Evolutionary conservation across 495 filamentous ascomycete species (phyloP).

Genomic region (Xylaria acuta): DNA sequence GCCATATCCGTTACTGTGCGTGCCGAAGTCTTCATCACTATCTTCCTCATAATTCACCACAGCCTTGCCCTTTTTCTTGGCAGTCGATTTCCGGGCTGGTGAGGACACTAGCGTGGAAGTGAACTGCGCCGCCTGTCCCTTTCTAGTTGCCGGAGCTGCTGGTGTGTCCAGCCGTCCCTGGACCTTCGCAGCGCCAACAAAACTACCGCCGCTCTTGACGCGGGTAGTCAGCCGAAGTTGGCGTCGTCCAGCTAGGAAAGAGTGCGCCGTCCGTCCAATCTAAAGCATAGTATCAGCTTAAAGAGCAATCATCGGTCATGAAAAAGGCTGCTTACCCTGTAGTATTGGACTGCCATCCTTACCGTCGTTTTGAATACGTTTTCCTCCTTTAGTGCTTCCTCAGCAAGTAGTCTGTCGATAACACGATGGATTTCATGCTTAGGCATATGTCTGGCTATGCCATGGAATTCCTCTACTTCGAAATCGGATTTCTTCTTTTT

Average conservation of each 20-base stretch:
- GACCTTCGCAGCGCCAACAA: conserved; percentile 23
- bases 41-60: conserved; percentile 41
- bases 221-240: conserved; percentile 43
- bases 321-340: conserved; percentile 50
- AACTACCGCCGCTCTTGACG: conserved; percentile 40
- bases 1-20: conserved; percentile 53
- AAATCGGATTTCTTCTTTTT: conserved; percentile 50
- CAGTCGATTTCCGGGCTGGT: conserved; percentile 59
- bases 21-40: conserved; percentile 42
- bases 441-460: conserved; percentile 52
- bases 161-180: conserved; percentile 31
- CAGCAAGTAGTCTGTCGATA: conserved; percentile 49
- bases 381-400: conserved; percentile 57
- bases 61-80: conserved; percentile 57
- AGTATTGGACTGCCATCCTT: conserved; percentile 48
- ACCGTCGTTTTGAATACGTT: conserved; percentile 43
- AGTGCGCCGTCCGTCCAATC: conserved; percentile 44
- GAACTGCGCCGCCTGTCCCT: conserved; percentile 34
- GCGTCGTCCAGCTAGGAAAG: conserved; percentile 38
- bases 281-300: conserved; percentile 42
- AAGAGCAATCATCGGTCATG: conserved; percentile 63
- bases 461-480: conserved; percentile 44
- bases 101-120: conserved; percentile 86
- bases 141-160: conserved; percentile 39
- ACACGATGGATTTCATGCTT: conserved; percentile 57